These are phyloP conservation scores for Saccharomycopsis microspora DNA, from an alignment of 805 yeast genomes.

Conservation along the genomic window DNA sequence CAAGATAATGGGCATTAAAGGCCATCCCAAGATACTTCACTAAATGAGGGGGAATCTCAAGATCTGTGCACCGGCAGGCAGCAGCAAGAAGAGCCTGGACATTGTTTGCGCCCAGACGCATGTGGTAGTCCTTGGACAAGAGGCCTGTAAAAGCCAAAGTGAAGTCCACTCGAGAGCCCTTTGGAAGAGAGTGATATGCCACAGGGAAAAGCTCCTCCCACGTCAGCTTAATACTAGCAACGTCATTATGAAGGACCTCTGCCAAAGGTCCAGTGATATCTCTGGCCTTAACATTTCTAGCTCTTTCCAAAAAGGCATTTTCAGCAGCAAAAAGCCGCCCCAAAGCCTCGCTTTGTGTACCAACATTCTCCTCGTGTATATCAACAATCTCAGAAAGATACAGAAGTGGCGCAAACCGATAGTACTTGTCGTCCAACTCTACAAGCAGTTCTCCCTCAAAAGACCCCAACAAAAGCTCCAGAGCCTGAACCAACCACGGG, in stretches of 20 bases:
- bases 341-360: slow-evolving; percentile 19
- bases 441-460: slow-evolving; percentile 43
- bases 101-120: slow-evolving; percentile 73
- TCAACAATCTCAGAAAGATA: slow-evolving; percentile 21
- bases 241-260: slow-evolving; percentile 73
- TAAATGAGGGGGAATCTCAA: slow-evolving; percentile 88
- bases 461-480: slow-evolving; percentile 75
- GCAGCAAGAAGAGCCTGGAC: slow-evolving; percentile 78
- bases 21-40: slow-evolving; percentile 80
- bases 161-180: slow-evolving; percentile 74
- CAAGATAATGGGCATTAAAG: slow-evolving; percentile 86
- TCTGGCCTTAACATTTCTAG: slow-evolving; percentile 34
- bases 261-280: slow-evolving; percentile 61
- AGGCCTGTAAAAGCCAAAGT: slow-evolving; percentile 70
- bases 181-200: slow-evolving; percentile 62
- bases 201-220: slow-evolving; percentile 83
- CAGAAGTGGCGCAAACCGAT: slow-evolving; percentile 41
- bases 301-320: slow-evolving; percentile 20
- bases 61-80: slow-evolving; percentile 52
- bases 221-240: slow-evolving; percentile 65
- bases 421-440: slow-evolving; percentile 34
- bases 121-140: slow-evolving; percentile 83
- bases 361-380: slow-evolving; percentile 6
- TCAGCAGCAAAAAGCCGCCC: slow-evolving; percentile 25
- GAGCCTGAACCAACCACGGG: slow-evolving; percentile 90